Evolutionary conservation across 2,329 filamentous ascomycete species (phyloP), one percentile per base, ranked within the genome.

Genomic region (Ophiosphaerella herpotricha): DNA sequence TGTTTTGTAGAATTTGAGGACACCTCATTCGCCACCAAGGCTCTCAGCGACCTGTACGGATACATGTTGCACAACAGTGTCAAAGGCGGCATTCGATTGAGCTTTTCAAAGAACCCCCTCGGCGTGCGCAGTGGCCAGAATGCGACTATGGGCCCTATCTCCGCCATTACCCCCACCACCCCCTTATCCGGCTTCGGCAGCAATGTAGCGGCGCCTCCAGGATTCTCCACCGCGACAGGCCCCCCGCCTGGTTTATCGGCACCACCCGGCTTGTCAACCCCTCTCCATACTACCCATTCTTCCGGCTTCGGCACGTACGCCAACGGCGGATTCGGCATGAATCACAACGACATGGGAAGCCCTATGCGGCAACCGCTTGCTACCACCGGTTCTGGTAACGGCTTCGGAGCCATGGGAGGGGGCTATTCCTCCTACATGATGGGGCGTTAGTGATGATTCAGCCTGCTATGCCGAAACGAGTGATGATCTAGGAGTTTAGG

Each of bases 1-100:
- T 97, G 94, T 71, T 97, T 97, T 73, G 94, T 99, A 33, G 94
- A 99, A 73, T 99, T 97, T 63, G 93, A 97, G 66, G 92, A 97
- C 64, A 82, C 96, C 9, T 89, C 90, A 1, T 93, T 91, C 66
- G 93, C 94, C 0, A 97, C 93, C 36, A 96, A 94, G 74, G 88
- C 92, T 1, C 81, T 97, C 2, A 85, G 92, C 57, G 91, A 97
- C 48, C 81, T 97, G 1, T 97, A 97, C 66, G 94, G 94, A 0
- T 85, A 88, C 42, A 85, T 84, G 41, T 81, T 97, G 29, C 91
- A 92, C 70, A 97, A 96, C 75, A 96, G 91, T 66, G 84, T 91
- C 67, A 97, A 96, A 71, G 93, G 93, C 6, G 94, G 94, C 31
- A 97, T 99, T 64, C 87, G 94, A 21, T 80, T 99, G 48, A 96